A percentile compares a stretch with the other conserved stretches of the same genome.
phyloP scores from a whole-genome alignment of 306 rosid genomes.

The Calophaca sinica region DNA sequence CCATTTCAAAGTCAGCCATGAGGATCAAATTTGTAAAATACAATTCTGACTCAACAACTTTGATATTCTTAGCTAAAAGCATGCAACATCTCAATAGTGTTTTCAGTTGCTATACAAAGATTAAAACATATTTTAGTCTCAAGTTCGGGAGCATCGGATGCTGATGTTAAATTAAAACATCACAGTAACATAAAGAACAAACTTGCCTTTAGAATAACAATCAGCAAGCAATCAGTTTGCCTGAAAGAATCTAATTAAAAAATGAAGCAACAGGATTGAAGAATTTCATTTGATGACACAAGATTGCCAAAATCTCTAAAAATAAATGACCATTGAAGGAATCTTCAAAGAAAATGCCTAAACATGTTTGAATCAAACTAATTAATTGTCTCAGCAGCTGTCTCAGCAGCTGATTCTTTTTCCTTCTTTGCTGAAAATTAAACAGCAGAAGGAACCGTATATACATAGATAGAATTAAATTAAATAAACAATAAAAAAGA shows the following conservation, averaged over 20 bases:
- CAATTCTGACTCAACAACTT: not conserved
- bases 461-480: not conserved
- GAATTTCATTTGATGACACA: not conserved
- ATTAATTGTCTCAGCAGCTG: constrained; percentile 13
- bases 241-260: constrained; percentile 5
- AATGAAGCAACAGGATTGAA: constrained; percentile 1
- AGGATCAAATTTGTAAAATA: not conserved
- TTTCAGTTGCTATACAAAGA: not conserved
- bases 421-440: constrained; percentile 24
- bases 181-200: not conserved
- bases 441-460: constrained; percentile 18
- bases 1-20: not conserved
- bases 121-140: not conserved
- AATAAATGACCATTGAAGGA: not conserved
- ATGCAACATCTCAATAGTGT: not conserved
- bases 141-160: constrained; percentile 14
- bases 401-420: not conserved
- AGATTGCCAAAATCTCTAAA: not conserved
- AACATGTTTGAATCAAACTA: not conserved
- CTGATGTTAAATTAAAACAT: not conserved
- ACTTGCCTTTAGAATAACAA: not conserved
- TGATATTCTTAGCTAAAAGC: not conserved
- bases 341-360: constrained; percentile 7
- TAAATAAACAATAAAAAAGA: not conserved
- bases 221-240: not conserved